Base-by-base conservation (phyloP, 495 filamentous ascomycete genomes). In the Aspergillus heteromorphus region DNA sequence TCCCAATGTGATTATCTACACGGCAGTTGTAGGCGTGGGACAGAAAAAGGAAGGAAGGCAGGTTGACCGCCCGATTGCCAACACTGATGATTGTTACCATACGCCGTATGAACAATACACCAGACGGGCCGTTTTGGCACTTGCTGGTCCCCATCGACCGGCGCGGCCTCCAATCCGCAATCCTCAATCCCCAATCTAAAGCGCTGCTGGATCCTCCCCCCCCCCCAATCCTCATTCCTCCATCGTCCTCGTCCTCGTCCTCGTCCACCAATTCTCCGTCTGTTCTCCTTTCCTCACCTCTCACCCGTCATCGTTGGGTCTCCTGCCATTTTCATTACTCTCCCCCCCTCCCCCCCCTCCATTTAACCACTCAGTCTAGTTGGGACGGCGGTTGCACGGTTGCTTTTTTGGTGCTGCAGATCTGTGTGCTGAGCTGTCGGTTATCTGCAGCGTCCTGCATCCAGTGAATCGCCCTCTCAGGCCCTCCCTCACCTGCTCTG, bases 341-440 rank as follows among this genome's bases (percentile, higher is more conserved):
- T 38, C 10, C 34, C 34, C 27, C 27, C 27, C n/a, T 1, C 30
- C 30, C 14, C 30, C 9, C 30, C 7, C 30, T 34, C 30, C 30
- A 13, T 34, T 13, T n/a, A 7, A 27, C 23, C 23, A 27, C 4
- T 27, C 23, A 27, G 23, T 27, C 23, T 27, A 27, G 23, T 27
- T 7, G 23, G 23, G 23, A 38, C 30, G 10, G 20, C 36, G 30
- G 45, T 41, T 47, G 19, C 53, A 41, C 42, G 36, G 49, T 58
- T 50, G 34, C 51, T 51, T 58, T 51, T 50, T 54, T 49, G 52
- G 45, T 41, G 41, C 20, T 53, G 60, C 53, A 56, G 60, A 56
- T 59, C 60, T 49, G 58, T 62, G 60, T 63, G 60, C 56, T 63
- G 60, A 59, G 54, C 56, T 59, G 56, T 63, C 56, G 56, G 56